Percentiles rank a stretch among this genome's conserved stretches.
These are phyloP conservation scores for Hymenochaete sp. DNA, from an alignment of 1,284 basidiomycete species.

Conservation along the genomic window DNA sequence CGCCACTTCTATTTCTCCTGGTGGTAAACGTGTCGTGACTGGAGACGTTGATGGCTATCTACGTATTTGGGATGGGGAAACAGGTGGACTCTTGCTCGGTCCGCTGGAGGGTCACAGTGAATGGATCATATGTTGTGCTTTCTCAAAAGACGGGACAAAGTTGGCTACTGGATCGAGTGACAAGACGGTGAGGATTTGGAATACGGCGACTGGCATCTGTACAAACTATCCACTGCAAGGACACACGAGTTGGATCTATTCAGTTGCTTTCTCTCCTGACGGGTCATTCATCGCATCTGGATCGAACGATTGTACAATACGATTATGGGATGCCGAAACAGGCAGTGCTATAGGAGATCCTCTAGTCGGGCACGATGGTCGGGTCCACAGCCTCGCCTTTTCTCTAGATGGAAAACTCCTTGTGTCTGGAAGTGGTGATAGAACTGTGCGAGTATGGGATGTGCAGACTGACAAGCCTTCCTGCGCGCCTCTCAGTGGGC, in stretches of 20 bases:
- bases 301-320: conserved; percentile 3
- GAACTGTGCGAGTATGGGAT: conserved; percentile 12
- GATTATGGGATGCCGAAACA: conserved; percentile 4
- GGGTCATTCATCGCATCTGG: conserved; percentile 4
- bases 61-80: conserved; percentile 1
- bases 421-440: conserved; percentile 11
- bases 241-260: not conserved
- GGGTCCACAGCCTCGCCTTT: conserved; percentile 9
- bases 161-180: conserved; percentile 8
- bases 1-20: not conserved
- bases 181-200: conserved; percentile 1
- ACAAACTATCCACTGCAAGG: conserved; percentile 1
- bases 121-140: not conserved
- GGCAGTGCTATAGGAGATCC: conserved; percentile 2
- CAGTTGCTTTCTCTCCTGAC: conserved; percentile 8
- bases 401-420: conserved; percentile 12
- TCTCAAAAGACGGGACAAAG: conserved; percentile 2
- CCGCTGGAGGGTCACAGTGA: not conserved
- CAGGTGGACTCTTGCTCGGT: not conserved
- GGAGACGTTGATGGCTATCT: conserved; percentile 1
- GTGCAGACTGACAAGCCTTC: not conserved
- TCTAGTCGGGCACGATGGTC: conserved; percentile 5
- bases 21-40: conserved; percentile 1
- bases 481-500: conserved; percentile 19
- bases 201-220: not conserved